Percentiles rank a stretch among this genome's conserved stretches.
Conservation (phyloP, 1,284 basidiomycete genomes). For the Agroathelia rolfsii region DNA sequence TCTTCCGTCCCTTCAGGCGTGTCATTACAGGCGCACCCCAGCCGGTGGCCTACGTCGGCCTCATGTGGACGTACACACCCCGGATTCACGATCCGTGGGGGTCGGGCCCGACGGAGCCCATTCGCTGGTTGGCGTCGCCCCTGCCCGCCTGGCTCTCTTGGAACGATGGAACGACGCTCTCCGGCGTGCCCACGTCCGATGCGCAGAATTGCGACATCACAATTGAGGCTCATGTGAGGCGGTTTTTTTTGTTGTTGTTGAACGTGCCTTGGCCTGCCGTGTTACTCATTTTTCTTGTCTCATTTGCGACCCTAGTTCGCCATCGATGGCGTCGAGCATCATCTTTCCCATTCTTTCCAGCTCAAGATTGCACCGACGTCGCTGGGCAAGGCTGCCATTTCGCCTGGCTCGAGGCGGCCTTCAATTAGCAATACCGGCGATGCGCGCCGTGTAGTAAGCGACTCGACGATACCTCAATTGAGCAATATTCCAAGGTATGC, state of each 20-base stretch:
- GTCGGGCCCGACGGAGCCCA: conserved; percentile 68
- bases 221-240: conserved; percentile 62
- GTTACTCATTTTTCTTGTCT: conserved; percentile 10
- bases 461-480: conserved; percentile 36
- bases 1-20: conserved; percentile 86
- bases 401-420: conserved; percentile 46
- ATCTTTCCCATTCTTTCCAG: conserved; percentile 54
- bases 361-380: conserved; percentile 65
- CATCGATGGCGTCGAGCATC: conserved; percentile 64
- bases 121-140: conserved; percentile 70
- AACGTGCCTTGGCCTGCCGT: conserved; percentile 15
- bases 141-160: conserved; percentile 84
- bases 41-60: conserved; percentile 71
- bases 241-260: conserved; percentile 13
- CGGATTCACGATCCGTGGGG: conserved; percentile 97
- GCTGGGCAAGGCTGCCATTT: conserved; percentile 45
- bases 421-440: conserved; percentile 43
- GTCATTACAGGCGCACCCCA: conserved; percentile 78
- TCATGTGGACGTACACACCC: conserved; percentile 89
- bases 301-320: conserved; percentile 38
- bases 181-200: conserved; percentile 62
- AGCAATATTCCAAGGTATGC: conserved; percentile 6
- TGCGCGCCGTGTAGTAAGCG: conserved; percentile 51
- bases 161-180: conserved; percentile 73
- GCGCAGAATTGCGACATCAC: conserved; percentile 65